Conservation (phyloP, 2,329 filamentous ascomycete genomes). For the Zasmidium angulare region DNA sequence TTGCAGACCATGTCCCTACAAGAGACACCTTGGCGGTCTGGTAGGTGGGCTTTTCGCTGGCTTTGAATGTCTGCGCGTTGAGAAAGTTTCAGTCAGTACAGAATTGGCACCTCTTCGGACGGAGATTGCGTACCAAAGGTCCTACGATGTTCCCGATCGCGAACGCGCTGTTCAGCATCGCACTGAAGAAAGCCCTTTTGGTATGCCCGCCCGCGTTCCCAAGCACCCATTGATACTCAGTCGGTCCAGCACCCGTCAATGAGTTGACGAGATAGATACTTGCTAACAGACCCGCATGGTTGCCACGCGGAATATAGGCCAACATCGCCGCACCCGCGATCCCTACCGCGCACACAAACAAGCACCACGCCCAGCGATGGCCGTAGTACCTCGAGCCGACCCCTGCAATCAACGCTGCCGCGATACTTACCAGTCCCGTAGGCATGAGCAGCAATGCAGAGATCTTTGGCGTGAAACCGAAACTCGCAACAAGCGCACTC, state of each 20-base stretch:
- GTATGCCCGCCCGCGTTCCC: conserved; percentile 69
- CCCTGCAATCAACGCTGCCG: conserved; percentile 27
- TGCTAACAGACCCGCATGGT: conserved; percentile 44
- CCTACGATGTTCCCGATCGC: not conserved
- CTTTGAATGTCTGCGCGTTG: conserved; percentile 35
- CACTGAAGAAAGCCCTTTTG: conserved; percentile 48
- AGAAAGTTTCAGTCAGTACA: no score
- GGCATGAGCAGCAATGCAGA: conserved; percentile 52
- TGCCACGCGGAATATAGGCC: conserved; percentile 32
- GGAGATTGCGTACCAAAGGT: not conserved
- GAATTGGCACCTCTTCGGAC: no score
- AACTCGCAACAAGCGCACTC: conserved; percentile 27
- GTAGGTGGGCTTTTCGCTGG: conserved; percentile 37
- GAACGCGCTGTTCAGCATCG: not conserved
- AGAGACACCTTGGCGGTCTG: conserved; percentile 45
- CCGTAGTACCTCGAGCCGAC: conserved; percentile 24
- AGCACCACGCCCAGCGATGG: conserved; percentile 16
- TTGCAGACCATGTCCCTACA: conserved; percentile 20
- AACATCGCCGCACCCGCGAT: conserved; percentile 17
- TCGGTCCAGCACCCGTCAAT: not conserved
- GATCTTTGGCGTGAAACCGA: conserved; percentile 27
- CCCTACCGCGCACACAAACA: not conserved
- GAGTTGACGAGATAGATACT: conserved; percentile 32
- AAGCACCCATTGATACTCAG: not conserved
- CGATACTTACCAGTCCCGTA: conserved; percentile 54